Evolutionary conservation across 306 rosid genomes (phyloP).

Genomic region (Sesbania bispinosa): DNA sequence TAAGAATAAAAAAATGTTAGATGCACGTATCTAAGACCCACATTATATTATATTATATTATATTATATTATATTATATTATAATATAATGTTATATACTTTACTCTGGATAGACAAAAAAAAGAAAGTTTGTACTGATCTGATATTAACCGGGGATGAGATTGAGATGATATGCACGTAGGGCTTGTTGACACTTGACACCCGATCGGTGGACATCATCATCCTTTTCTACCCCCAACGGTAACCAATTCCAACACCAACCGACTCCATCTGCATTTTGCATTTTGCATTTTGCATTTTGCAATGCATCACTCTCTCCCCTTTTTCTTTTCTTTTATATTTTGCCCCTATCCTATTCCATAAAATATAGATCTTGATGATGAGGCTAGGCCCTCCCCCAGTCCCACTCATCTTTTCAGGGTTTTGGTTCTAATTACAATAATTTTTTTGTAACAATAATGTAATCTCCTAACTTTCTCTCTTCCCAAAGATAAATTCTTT

Average conservation of each 20-base stretch:
- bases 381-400: slow-evolving; percentile 2
- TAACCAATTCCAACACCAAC: too few relatives aligned
- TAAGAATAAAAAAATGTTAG: too few relatives aligned
- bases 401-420: slow-evolving; percentile 10
- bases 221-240: not conserved
- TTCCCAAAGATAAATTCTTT: slow-evolving; percentile 23
- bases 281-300: too few relatives aligned
- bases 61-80: too few relatives aligned
- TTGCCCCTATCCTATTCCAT: not conserved
- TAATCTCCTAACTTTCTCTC: slow-evolving; percentile 15
- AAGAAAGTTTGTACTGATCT: too few relatives aligned
- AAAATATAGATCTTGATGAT: not conserved
- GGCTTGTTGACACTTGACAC: slow-evolving; percentile 5
- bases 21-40: too few relatives aligned
- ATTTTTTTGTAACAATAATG: slow-evolving; percentile 14
- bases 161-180: not conserved
- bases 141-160: too few relatives aligned
- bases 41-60: too few relatives aligned
- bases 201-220: not conserved
- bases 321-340: not conserved
- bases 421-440: slow-evolving; percentile 34
- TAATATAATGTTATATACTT: too few relatives aligned
- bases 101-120: too few relatives aligned
- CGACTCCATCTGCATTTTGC: too few relatives aligned
- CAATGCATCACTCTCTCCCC: not conserved